phyloP scores from a whole-genome alignment of 106 monocot species.

The Chionographis japonica region DNA sequence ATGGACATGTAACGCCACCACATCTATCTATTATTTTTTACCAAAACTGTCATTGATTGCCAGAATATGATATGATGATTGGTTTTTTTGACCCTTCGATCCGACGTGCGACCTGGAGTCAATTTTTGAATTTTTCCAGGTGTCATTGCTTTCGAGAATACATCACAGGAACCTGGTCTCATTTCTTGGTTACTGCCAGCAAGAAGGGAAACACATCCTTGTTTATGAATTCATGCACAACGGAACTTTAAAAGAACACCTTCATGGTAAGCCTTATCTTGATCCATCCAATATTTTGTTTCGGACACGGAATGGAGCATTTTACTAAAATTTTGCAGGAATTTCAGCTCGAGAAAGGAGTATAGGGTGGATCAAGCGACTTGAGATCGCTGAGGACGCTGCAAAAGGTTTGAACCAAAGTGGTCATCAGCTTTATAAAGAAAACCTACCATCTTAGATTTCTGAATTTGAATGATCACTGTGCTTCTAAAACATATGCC shows the following conservation, averaged over 20 bases:
- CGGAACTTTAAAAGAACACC: constrained; percentile 68
- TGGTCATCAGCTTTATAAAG: neutral
- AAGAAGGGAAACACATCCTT: constrained; percentile 59
- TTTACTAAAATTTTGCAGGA: constrained; percentile 12
- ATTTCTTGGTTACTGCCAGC: constrained; percentile 65
- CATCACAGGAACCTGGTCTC: constrained; percentile 69
- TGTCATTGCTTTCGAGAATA: constrained; percentile 66
- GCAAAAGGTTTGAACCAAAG: constrained; percentile 37
- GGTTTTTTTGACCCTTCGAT: too few species aligned
- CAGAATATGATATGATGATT: too few species aligned
- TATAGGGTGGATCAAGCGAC: constrained; percentile 51
- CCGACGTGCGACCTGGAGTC: neutral
- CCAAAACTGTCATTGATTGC: too few species aligned
- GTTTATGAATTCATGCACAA: constrained; percentile 82
- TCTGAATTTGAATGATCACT: neutral
- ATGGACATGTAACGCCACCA: too few species aligned
- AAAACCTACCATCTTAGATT: neutral
- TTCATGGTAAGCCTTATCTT: constrained; percentile 35
- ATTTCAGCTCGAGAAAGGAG: constrained; percentile 16
- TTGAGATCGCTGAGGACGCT: constrained; percentile 68
- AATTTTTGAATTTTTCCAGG: constrained; percentile 22
- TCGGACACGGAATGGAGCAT: neutral
- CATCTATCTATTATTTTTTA: too few species aligned
- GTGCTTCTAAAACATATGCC: neutral
- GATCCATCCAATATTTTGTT: neutral